A percentile compares a stretch with the other conserved stretches of the same genome.
Evolutionary conservation across 1,284 basidiomycete species (phyloP).

Genomic region (Cutaneotrichosporon spelunceum): DNA sequence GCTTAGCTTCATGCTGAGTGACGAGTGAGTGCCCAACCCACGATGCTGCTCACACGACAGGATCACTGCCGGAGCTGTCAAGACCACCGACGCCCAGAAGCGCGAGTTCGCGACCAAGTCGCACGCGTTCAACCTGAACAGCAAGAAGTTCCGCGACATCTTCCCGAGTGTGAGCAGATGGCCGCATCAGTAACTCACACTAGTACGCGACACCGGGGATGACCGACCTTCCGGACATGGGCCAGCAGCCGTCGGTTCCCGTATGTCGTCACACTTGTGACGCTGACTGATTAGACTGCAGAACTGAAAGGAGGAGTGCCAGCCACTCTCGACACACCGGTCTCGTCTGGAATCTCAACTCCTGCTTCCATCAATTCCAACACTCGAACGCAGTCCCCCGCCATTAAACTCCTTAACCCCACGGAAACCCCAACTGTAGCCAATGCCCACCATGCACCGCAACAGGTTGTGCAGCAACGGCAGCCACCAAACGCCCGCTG

Average conservation of each 20-base stretch:
- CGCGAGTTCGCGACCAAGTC: slow-evolving; percentile 70
- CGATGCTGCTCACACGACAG: slow-evolving; percentile 21
- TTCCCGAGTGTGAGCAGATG: slow-evolving; percentile 66
- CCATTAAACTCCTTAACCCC: background rate
- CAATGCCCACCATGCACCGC: slow-evolving; percentile 3
- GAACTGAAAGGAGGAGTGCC: slow-evolving; percentile 9
- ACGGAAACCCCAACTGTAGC: background rate
- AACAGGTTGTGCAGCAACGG: slow-evolving; percentile 7
- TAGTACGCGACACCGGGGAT: slow-evolving; percentile 67
- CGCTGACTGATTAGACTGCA: slow-evolving; percentile 16
- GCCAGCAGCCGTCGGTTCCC: slow-evolving; percentile 38
- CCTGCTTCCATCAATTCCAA: slow-evolving; percentile 11
- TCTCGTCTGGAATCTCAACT: slow-evolving; percentile 14
- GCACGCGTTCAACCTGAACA: slow-evolving; percentile 77
- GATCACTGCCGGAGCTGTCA: slow-evolving; percentile 89
- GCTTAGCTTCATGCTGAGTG: slow-evolving; percentile 90
- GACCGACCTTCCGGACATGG: slow-evolving; percentile 83
- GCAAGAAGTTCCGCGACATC: slow-evolving; percentile 75
- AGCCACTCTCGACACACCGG: slow-evolving; percentile 9
- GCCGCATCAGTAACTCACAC: slow-evolving; percentile 18
- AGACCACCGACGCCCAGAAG: slow-evolving; percentile 75
- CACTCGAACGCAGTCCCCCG: background rate
- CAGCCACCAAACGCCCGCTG: slow-evolving; percentile 22
- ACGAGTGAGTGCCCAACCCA: slow-evolving; percentile 58
- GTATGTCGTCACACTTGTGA: slow-evolving; percentile 12